Conservation (phyloP, 1,139 yeast species). For the Diutina sp. region DNA sequence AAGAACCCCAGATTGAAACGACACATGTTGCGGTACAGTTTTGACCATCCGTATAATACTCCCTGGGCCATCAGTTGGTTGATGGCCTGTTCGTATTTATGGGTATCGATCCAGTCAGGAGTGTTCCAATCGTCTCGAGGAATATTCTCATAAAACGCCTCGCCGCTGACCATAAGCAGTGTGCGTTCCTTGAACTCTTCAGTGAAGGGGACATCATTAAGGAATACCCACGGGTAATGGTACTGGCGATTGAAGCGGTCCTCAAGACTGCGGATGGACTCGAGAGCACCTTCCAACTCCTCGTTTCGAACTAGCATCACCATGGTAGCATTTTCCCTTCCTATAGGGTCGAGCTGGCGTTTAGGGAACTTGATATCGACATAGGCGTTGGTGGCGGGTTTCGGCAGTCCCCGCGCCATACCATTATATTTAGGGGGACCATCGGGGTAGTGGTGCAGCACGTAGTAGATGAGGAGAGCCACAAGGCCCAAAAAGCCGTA, state of each 20-base stretch:
- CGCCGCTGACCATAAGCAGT: conserved; percentile 74
- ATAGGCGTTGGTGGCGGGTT: conserved; percentile 33
- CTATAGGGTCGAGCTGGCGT: conserved; percentile 22
- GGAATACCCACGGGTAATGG: conserved; percentile 33
- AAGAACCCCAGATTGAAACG: conserved; percentile 35
- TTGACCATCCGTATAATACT: conserved; percentile 27
- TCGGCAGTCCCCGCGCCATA: conserved; percentile 9
- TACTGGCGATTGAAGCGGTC: conserved; percentile 34
- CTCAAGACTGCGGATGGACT: conserved; percentile 31
- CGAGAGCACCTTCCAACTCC: conserved; percentile 28
- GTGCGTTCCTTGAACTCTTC: conserved; percentile 40
- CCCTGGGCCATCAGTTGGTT: conserved; percentile 9
- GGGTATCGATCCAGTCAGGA: conserved; percentile 23
- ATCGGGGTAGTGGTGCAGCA: background rate
- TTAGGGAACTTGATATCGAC: conserved; percentile 15
- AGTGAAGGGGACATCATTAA: conserved; percentile 30
- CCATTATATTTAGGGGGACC: background rate
- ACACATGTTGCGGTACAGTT: conserved; percentile 36
- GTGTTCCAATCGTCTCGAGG: conserved; percentile 32
- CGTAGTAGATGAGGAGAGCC: background rate
- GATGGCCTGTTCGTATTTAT: conserved; percentile 15
- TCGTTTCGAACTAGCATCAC: conserved; percentile 33
- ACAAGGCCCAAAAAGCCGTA: background rate
- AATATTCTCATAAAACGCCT: conserved; percentile 36
- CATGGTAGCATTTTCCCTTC: conserved; percentile 37